Evolutionary conservation across 2,329 filamentous ascomycete genomes (phyloP).

Genomic region (Sporothrix mexicana): DNA sequence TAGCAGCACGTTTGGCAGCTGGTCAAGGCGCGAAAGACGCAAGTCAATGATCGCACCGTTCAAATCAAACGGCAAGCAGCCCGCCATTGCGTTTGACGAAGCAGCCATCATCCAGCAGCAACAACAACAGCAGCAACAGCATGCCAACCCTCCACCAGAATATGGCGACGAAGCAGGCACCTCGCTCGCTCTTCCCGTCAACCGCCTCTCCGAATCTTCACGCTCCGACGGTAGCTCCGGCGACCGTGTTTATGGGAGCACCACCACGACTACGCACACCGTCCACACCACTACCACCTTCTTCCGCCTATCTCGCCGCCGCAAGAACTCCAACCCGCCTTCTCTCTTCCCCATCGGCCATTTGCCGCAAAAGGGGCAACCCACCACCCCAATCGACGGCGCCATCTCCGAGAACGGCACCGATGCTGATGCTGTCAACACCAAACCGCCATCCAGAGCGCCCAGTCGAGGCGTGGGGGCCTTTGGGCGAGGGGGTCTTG

Average conservation of each 20-base stretch:
- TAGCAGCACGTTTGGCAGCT: conserved; percentile 36
- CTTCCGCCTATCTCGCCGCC: conserved; percentile 79
- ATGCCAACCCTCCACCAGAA: conserved; percentile 48
- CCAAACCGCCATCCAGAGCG: conserved; percentile 1
- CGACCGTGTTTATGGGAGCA: conserved; percentile 65
- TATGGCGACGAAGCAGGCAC: conserved; percentile 64
- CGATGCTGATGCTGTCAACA: not conserved
- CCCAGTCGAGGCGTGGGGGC: conserved; percentile 26
- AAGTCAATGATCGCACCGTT: conserved; percentile 48
- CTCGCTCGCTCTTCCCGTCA: conserved; percentile 66
- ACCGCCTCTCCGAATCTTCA: conserved; percentile 82
- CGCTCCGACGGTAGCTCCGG: conserved; percentile 83
- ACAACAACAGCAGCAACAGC: conserved; percentile 4
- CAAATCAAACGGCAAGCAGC: conserved; percentile 50
- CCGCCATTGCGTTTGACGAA: conserved; percentile 65
- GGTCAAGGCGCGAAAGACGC: conserved; percentile 51
- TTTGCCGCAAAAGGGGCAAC: conserved; percentile 64
- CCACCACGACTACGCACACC: conserved; percentile 66
- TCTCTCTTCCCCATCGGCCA: conserved; percentile 85
- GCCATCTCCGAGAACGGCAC: conserved; percentile 29
- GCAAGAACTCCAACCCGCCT: conserved; percentile 58
- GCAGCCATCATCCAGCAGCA: conserved; percentile 50
- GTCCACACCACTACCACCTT: conserved; percentile 71
- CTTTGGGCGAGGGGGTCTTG: conserved; percentile 30
- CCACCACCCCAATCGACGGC: conserved; percentile 30